These are phyloP conservation scores for Silybum marianum DNA, from an alignment of 129 eudicot genomes.

Conservation along the genomic window DNA sequence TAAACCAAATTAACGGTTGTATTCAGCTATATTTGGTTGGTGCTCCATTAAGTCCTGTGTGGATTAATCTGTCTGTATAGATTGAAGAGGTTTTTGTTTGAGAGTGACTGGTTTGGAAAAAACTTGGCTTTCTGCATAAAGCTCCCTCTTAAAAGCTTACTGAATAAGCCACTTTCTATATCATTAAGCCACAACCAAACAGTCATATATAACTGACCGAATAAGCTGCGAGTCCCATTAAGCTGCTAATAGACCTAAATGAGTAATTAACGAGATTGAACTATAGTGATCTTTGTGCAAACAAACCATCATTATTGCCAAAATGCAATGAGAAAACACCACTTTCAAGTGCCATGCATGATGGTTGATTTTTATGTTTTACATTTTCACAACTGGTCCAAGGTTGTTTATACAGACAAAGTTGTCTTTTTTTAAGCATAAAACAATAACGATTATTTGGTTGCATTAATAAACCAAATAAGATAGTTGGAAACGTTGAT, in stretches of 20 bases:
- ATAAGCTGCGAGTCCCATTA: neutral
- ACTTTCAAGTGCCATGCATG: neutral
- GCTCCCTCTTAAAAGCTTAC: too few species aligned
- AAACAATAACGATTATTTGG: neutral
- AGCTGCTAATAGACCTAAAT: too few species aligned
- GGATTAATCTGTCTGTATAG: too few species aligned
- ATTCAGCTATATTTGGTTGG: neutral
- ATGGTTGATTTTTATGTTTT: neutral
- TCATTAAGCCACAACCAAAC: neutral
- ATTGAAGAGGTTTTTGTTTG: too few species aligned
- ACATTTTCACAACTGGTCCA: neutral
- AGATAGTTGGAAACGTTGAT: neutral
- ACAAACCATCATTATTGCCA: slow-evolving; percentile 16
- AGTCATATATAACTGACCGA: too few species aligned
- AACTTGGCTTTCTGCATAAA: too few species aligned
- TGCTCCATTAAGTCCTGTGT: too few species aligned
- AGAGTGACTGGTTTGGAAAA: too few species aligned
- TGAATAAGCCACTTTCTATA: neutral
- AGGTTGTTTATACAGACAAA: neutral
- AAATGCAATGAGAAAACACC: slow-evolving; percentile 4
- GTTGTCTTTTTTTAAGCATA: neutral
- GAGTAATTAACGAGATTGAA: too few species aligned
- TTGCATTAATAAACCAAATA: neutral
- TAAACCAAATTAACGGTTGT: neutral
- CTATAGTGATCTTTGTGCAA: neutral